Evolutionary conservation across 345 rosid species (phyloP), one percentile per base, ranked within the genome.

Genomic region (Eucalyptus erythrocorys): DNA sequence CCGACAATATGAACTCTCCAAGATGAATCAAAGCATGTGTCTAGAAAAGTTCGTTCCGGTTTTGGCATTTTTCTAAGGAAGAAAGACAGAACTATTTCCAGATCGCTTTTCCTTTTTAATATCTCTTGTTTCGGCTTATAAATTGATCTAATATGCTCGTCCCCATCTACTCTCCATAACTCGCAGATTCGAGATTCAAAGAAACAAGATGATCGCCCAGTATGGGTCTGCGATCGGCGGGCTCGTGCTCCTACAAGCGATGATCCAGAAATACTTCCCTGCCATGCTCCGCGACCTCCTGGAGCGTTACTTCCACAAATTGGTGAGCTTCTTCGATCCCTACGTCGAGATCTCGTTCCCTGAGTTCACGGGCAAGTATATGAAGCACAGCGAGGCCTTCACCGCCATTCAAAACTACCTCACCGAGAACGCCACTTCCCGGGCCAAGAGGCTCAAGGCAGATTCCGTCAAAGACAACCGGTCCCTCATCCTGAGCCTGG

Each of bases 361-460:
- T n/a, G 91, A 90, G 59, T 87, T 64, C 87, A 43, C 89, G 19
- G 91, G 91, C 59, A 87, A 85, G 37, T 53, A 85, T 34, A 64
- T 85, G 37, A 11, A 59, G 88, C 87, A 13, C 85, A 90, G 91
- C 59, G 88, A 87, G 6, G 88, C 87, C 87, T 90, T 26, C 86
- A 48, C 87, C 21, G 13, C 53, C 68, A 90, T 90, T 37, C 89
- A 90, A 30, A 87, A 68, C 86, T 90, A 90, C 88, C 89, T 90
- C 59, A 85, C 76, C 34, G 91, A 45, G 71, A 87, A 68, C 30
- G 66, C 89, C 14, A 49, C 89, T 26, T 53, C 87, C 30, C 43
- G 49, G 24, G 91, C 88, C 40, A 87, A 90, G 87, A 61, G 85
- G 76, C 91, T 90, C 24, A 87, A 88, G 17, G 91, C 91, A 14